A percentile compares a stretch with the other conserved stretches of the same genome.
Conservation (phyloP, 2,329 filamentous ascomycete species). For the Zopfia rhizophila region DNA sequence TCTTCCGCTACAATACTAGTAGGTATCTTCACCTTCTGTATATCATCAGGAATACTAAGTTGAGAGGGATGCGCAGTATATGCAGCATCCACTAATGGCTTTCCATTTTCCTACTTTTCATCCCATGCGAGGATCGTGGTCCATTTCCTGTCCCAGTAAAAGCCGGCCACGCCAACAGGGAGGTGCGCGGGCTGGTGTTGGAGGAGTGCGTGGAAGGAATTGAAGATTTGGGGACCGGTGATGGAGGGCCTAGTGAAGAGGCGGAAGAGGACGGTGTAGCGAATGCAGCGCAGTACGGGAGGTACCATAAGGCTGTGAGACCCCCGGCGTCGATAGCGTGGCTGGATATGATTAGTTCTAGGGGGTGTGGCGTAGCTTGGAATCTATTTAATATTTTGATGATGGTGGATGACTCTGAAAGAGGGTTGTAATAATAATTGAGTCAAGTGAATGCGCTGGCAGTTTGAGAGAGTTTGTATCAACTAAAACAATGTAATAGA, state of each 20-base stretch:
- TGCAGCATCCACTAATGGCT: conserved; percentile 43
- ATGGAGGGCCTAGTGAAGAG: conserved; percentile 1
- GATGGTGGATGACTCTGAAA: neutral
- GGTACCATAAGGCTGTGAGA: conserved; percentile 8
- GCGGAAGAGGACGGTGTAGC: conserved; percentile 8
- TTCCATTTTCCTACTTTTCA: conserved; percentile 37
- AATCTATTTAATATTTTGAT: neutral
- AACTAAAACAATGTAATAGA: too few species aligned
- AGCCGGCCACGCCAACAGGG: conserved; percentile 46
- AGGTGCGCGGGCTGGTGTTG: conserved; percentile 11
- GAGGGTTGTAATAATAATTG: too few species aligned
- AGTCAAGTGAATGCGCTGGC: too few species aligned
- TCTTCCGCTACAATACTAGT: conserved; percentile 47
- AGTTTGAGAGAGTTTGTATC: too few species aligned
- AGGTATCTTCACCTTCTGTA: conserved; percentile 45
- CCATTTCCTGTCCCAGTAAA: conserved; percentile 48
- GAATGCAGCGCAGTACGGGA: conserved; percentile 10
- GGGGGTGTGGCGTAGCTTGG: conserved; percentile 8
- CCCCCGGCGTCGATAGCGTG: conserved; percentile 8
- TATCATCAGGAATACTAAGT: conserved; percentile 45
- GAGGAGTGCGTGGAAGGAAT: conserved; percentile 14
- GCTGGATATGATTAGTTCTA: conserved; percentile 11
- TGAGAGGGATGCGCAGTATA: conserved; percentile 50
- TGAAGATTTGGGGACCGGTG: conserved; percentile 9
- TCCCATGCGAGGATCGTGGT: conserved; percentile 45